Conservation (phyloP, 2,329 filamentous ascomycete genomes). For the Chaetothyriales sp. region DNA sequence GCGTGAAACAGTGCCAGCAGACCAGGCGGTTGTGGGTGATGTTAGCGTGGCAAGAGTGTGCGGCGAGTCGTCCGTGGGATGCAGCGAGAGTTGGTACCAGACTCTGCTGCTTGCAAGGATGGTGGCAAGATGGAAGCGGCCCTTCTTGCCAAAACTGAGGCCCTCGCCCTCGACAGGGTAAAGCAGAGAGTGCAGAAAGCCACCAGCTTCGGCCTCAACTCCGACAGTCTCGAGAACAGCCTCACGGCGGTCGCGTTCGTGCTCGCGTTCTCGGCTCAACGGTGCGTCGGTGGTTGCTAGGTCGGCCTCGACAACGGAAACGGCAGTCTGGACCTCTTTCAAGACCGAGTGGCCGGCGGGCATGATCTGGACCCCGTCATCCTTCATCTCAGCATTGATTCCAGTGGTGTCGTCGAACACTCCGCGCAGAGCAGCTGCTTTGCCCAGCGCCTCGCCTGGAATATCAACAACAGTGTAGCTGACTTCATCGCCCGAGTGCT, state of each 20-base stretch:
- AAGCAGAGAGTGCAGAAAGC: constrained; percentile 66
- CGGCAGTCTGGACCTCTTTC: constrained; percentile 72
- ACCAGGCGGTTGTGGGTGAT: constrained; percentile 72
- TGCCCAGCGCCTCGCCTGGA: constrained; percentile 63
- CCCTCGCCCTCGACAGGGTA: constrained; percentile 65
- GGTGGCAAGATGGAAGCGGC: constrained; percentile 61
- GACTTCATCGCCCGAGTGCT: constrained; percentile 62
- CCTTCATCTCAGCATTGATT: constrained; percentile 95
- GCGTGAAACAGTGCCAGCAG: constrained; percentile 77
- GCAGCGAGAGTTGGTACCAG: constrained; percentile 87
- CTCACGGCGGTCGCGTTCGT: constrained; percentile 67
- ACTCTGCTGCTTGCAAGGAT: constrained; percentile 70
- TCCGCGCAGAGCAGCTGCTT: constrained; percentile 74
- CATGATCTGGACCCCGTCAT: constrained; percentile 70
- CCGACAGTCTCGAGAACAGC: constrained; percentile 73
- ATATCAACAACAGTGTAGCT: constrained; percentile 79
- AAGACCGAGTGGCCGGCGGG: constrained; percentile 65
- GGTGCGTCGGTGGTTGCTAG: constrained; percentile 58
- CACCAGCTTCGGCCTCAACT: constrained; percentile 63
- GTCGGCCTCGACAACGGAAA: constrained; percentile 61
- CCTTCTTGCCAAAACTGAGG: constrained; percentile 62
- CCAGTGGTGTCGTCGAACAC: constrained; percentile 86
- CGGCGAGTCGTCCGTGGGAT: constrained; percentile 78
- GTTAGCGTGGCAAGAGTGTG: constrained; percentile 56
- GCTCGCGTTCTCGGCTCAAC: constrained; percentile 56